phyloP scores from a whole-genome alignment of 2,329 filamentous ascomycete species.

The Exserohilum turcica region DNA sequence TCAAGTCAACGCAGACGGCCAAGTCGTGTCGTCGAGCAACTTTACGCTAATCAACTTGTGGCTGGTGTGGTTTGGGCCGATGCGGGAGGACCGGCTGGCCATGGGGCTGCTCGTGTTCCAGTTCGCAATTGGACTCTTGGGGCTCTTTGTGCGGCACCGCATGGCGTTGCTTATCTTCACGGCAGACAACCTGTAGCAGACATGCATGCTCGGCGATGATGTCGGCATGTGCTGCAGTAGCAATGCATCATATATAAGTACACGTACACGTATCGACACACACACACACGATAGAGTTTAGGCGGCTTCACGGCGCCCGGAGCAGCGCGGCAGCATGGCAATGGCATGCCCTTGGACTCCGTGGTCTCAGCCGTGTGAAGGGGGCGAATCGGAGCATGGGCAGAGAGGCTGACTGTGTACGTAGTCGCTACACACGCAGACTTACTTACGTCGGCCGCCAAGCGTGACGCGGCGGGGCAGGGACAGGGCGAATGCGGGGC shows the following conservation, averaged over 20 bases:
- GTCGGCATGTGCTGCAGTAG: no score
- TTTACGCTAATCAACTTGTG: conserved; percentile 94
- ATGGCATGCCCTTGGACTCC: background rate
- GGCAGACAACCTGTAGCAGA: conserved; percentile 70
- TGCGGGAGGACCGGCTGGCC: conserved; percentile 83
- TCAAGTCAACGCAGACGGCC: conserved; percentile 68
- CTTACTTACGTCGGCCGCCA: background rate
- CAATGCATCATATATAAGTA: no score
- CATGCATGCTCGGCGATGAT: background rate
- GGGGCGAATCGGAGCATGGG: conserved; percentile 22
- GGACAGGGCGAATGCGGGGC: conserved; percentile 29
- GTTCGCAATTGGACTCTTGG: conserved; percentile 73
- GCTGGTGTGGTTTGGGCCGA: conserved; percentile 91
- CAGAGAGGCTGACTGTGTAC: conserved; percentile 20
- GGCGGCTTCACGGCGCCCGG: background rate
- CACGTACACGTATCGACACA: no score
- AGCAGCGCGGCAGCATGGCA: background rate
- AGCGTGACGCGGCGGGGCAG: conserved; percentile 7
- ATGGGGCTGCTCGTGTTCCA: conserved; percentile 82
- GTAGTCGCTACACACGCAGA: no score
- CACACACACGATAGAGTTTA: no score
- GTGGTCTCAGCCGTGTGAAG: background rate
- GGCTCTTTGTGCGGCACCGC: conserved; percentile 82
- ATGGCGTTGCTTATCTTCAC: conserved; percentile 88
- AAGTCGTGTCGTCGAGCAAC: conserved; percentile 81